Evolutionary conservation across 1,284 basidiomycete genomes (phyloP).

Genomic region (Irpex rosettiformis): DNA sequence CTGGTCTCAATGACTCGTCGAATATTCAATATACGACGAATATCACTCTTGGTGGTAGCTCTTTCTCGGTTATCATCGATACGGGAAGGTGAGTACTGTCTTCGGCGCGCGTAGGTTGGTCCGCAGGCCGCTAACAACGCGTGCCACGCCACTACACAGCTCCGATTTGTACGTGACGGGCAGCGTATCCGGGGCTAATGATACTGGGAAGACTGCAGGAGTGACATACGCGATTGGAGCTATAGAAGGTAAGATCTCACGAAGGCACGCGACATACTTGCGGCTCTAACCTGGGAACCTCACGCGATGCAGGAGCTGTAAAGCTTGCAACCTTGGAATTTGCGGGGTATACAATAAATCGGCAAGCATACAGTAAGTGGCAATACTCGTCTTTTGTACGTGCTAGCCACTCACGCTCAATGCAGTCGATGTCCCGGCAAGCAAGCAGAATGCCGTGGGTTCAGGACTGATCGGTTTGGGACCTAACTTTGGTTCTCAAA

Average conservation of each 20-base stretch:
- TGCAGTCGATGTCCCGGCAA: constrained; percentile 12
- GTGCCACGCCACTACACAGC: constrained; percentile 23
- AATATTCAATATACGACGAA: constrained; percentile 52
- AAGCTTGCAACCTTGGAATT: constrained; percentile 51
- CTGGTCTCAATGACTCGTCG: constrained; percentile 4
- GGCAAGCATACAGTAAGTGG: constrained; percentile 45
- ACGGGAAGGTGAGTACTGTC: constrained; percentile 55
- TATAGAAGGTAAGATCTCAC: constrained; percentile 37
- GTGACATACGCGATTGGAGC: constrained; percentile 51
- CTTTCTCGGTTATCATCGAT: constrained; percentile 53
- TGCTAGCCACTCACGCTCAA: background rate
- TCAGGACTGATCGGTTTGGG: constrained; percentile 39
- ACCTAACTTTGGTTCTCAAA: constrained; percentile 31
- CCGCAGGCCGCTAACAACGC: background rate
- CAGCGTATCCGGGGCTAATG: constrained; percentile 35
- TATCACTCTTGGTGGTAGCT: constrained; percentile 46
- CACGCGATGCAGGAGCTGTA: constrained; percentile 39
- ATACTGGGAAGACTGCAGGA: constrained; percentile 38
- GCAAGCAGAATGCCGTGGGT: constrained; percentile 28
- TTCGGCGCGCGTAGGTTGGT: background rate
- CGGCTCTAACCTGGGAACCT: background rate
- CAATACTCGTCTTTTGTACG: background rate
- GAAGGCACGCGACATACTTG: background rate
- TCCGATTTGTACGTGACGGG: constrained; percentile 61
- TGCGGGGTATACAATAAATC: constrained; percentile 45